Evolutionary conservation across 305 asterid species (phyloP).

Genomic region (Rubia occidens): DNA sequence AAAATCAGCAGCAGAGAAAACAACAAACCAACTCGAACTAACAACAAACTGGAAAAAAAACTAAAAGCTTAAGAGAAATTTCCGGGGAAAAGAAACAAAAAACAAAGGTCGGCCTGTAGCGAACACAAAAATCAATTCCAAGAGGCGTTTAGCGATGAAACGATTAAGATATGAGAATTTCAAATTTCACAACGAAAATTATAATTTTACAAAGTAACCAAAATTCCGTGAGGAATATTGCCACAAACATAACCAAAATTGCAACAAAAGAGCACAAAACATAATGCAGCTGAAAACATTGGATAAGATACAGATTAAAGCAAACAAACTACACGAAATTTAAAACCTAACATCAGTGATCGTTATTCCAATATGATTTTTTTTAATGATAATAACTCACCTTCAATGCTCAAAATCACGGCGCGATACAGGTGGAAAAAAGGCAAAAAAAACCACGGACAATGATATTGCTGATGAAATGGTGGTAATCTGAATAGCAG

Average conservation of each 20-base stretch:
- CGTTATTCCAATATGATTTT: not conserved
- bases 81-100: not conserved
- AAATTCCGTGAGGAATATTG: not conserved
- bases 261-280: not conserved
- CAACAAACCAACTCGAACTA: not conserved
- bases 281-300: constrained; percentile 22
- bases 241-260: not conserved
- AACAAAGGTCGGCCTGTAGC: not conserved
- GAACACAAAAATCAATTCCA: not conserved
- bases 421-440: constrained; percentile 21
- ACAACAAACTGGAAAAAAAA: not conserved
- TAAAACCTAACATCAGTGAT: not conserved
- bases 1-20: not conserved
- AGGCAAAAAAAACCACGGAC: constrained; percentile 36
- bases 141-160: not conserved
- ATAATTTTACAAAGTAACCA: not conserved
- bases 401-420: constrained; percentile 9
- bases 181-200: not conserved
- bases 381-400: constrained; percentile 20
- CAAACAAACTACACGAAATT: not conserved
- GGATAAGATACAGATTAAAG: not conserved
- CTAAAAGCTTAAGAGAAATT: not conserved
- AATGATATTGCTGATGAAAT: constrained; percentile 16
- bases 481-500: constrained; percentile 32
- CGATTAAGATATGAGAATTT: not conserved